A percentile compares a stretch with the other conserved stretches of the same genome.
phyloP scores from a whole-genome alignment of 129 eudicot genomes.

The Oenanthe sinensis region DNA sequence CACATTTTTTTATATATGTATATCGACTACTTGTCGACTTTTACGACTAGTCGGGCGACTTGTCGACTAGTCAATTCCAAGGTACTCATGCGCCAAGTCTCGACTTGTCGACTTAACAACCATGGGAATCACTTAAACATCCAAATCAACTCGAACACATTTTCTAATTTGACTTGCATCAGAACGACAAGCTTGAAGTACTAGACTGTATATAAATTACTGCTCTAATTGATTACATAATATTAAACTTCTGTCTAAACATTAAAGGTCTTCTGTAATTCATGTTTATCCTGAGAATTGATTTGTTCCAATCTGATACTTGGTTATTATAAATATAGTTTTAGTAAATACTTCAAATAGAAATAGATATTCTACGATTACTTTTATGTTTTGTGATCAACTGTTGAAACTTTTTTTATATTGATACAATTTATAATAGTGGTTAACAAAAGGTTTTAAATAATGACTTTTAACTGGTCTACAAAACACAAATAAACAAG shows the following conservation, averaged over 20 bases:
- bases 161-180: no score
- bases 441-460: neutral
- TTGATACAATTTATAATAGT: neutral
- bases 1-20: no score
- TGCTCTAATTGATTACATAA: neutral
- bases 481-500: neutral
- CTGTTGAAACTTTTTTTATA: neutral
- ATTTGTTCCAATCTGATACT: neutral
- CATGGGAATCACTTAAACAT: neutral
- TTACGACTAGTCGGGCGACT: no score
- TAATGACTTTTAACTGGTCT: neutral
- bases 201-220: no score
- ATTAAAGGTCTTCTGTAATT: neutral
- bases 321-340: neutral
- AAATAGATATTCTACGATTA: neutral
- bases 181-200: no score
- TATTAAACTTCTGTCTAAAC: neutral
- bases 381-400: neutral
- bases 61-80: no score
- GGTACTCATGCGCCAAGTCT: no score
- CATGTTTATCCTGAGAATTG: neutral
- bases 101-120: no score
- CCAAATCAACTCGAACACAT: neutral
- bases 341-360: neutral
- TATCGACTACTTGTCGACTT: no score